Evolutionary conservation across 139 green algal species (phyloP).

Genomic region (Gonium pectorale): DNA sequence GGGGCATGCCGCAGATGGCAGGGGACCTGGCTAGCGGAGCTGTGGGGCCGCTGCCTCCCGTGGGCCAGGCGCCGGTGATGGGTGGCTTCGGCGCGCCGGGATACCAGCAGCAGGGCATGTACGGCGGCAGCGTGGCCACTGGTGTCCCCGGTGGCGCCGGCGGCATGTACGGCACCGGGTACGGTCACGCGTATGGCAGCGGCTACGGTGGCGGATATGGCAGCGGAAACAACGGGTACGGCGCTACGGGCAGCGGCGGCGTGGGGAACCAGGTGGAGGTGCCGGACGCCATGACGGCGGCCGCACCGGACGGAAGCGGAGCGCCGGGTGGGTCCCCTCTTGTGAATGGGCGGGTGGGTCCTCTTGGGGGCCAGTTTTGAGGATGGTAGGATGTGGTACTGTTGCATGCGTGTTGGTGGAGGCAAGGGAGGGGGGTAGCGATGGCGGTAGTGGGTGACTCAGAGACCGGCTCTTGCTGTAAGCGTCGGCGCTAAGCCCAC

Average conservation of each 20-base stretch:
- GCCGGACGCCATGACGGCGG: slow-evolving; percentile 37
- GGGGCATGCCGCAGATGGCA: background rate
- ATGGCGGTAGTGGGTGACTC: too few relatives aligned
- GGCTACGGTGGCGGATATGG: background rate
- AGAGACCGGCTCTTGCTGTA: too few relatives aligned
- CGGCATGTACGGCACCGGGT: background rate
- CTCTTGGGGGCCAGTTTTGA: too few relatives aligned
- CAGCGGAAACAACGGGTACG: background rate
- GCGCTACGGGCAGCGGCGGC: background rate
- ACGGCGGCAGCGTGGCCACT: background rate
- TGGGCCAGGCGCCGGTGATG: background rate
- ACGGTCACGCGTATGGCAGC: background rate
- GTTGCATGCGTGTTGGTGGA: too few relatives aligned
- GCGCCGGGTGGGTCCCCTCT: slow-evolving; percentile 23
- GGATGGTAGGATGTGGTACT: too few relatives aligned
- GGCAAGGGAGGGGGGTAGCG: too few relatives aligned
- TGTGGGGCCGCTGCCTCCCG: background rate
- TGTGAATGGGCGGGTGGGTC: too few relatives aligned
- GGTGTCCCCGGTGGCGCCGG: background rate
- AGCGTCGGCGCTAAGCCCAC: too few relatives aligned
- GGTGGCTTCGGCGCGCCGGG: background rate
- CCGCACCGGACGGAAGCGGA: slow-evolving; percentile 10
- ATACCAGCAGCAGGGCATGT: too few relatives aligned
- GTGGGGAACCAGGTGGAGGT: background rate
- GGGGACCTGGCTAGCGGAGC: too few relatives aligned